Evolutionary conservation across 139 green algal genomes (phyloP), one percentile per base, ranked within the genome.

Genomic region (Monoraphidium neglectum): DNA sequence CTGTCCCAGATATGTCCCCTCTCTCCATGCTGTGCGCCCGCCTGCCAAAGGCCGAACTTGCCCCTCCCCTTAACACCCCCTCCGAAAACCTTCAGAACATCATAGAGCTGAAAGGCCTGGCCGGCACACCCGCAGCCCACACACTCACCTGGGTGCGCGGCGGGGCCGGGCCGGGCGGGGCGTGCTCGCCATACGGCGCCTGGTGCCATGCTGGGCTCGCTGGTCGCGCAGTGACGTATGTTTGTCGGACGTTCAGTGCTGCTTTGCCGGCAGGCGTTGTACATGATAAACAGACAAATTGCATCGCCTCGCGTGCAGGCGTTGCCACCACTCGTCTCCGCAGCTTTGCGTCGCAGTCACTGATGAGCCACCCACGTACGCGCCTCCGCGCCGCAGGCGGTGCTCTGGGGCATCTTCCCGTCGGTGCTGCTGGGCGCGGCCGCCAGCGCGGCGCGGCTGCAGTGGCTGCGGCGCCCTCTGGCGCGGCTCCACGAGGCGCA

Each of bases 361-460:
- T 15, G 13, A n/a, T n/a, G n/a, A n/a, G n/a, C n/a, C n/a, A n/a
- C n/a, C n/a, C n/a, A n/a, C n/a, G n/a, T n/a, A n/a, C n/a, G n/a
- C n/a, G n/a, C n/a, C 24, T n/a, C 12, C 6, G 12, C 21, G 4
- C 21, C 54, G 32, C 68, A 74, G 68, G 43, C 68, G 40, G 53
- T 76, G 36, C 37, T 76, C 36, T 67, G 51, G 21, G 70, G 70
- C 56, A 76, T 76, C 53, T 76, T 76, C 70, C 70, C 70, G 40
- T 32, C 51, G 4, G 49, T 74, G 30, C 47, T 64, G 47, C 32
- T 64, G 35, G 53, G 56, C 43, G 56, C 36, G 4, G 54, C 2
- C 3, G 18, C 47, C 23, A 65, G 40, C 37, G 30, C 16, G 24
- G 35, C 57, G 12, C 61, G 33, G 53, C 36, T 54, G 53, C n/a